These are phyloP conservation scores for Aegilops tauschii DNA, from an alignment of 176 grass and related monocot species.

Conservation along the genomic window DNA sequence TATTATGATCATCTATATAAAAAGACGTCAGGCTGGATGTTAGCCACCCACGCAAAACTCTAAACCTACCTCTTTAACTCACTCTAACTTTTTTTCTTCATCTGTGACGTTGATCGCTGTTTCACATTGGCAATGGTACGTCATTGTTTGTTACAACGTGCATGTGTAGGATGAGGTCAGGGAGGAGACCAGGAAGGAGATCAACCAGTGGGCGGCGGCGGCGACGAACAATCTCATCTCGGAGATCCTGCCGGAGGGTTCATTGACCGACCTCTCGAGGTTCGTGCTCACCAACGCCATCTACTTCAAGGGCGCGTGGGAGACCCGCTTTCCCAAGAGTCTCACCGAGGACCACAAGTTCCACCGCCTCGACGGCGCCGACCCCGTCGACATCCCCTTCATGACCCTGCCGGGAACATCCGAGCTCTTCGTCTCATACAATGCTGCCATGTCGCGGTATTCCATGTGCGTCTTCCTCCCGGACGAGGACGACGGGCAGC, in stretches of 20 bases:
- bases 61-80: too few species aligned
- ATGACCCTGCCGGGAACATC: neutral
- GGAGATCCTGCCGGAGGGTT: neutral
- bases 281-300: constrained; percentile 26
- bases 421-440: neutral
- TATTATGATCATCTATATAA: too few species aligned
- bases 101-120: too few species aligned
- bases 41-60: too few species aligned
- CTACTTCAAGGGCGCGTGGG: constrained; percentile 46
- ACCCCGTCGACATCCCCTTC: neutral
- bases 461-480: constrained; percentile 38
- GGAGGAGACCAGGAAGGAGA: neutral
- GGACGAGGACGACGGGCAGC: neutral
- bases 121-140: too few species aligned
- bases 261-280: neutral
- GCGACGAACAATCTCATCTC: neutral
- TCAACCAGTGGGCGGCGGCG: constrained; percentile 6
- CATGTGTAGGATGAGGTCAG: neutral
- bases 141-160: too few species aligned
- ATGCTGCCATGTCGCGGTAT: neutral
- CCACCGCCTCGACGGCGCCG: neutral
- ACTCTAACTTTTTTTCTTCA: too few species aligned
- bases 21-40: too few species aligned
- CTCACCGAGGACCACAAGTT: neutral
- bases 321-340: neutral